Percentiles rank a stretch among this genome's conserved stretches.
phyloP scores from a whole-genome alignment of 148 eudicot species.

The Chenopodium quinoa region DNA sequence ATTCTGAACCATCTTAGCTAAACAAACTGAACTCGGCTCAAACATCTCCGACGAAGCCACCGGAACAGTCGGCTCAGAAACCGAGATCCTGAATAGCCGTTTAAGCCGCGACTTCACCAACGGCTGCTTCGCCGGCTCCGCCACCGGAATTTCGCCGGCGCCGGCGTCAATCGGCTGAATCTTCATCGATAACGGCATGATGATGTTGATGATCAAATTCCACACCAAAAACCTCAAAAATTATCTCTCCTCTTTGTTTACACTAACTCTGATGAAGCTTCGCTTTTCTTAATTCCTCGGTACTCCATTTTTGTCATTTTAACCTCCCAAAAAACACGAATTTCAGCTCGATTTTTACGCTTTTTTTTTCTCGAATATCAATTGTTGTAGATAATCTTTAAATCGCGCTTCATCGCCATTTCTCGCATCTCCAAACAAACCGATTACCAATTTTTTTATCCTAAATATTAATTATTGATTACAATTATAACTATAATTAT shows the following conservation, averaged over 20 bases:
- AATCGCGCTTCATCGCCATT: slow-evolving; percentile 21
- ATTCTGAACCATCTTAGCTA: slow-evolving; percentile 87
- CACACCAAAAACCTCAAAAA: background rate
- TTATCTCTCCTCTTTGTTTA: background rate
- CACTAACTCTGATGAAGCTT: slow-evolving; percentile 24
- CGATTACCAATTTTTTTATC: too few species aligned
- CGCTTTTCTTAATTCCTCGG: slow-evolving; percentile 13
- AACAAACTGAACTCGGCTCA: slow-evolving; percentile 85
- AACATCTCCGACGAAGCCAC: slow-evolving; percentile 34
- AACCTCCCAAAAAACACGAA: background rate
- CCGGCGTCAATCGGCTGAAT: slow-evolving; percentile 69
- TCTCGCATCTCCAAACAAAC: background rate
- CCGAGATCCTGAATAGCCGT: slow-evolving; percentile 56
- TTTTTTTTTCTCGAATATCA: background rate
- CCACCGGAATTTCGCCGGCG: slow-evolving; percentile 21
- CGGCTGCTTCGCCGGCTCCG: slow-evolving; percentile 24
- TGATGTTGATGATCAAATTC: too few species aligned
- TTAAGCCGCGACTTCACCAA: slow-evolving; percentile 56
- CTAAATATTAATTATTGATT: too few species aligned
- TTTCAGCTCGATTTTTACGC: background rate
- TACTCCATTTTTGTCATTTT: slow-evolving; percentile 22
- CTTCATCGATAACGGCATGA: slow-evolving; percentile 68
- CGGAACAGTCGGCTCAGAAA: slow-evolving; percentile 26
- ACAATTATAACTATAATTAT: too few species aligned
- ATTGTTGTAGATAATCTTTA: background rate